These are phyloP conservation scores for Jasminum sambac DNA, from an alignment of 257 asterid genomes.

Conservation along the genomic window DNA sequence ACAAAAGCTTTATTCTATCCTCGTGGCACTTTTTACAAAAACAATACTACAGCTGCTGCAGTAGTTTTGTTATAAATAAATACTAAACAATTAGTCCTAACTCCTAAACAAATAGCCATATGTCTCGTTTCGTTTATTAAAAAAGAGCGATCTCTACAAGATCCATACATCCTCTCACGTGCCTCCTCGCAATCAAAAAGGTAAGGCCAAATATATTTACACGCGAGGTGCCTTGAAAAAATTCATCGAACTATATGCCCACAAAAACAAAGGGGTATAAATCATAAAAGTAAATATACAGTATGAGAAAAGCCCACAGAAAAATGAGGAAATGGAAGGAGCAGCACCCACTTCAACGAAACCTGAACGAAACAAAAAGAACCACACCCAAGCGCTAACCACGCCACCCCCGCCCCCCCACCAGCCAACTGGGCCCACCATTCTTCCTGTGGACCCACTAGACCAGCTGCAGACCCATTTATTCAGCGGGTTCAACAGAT, in stretches of 20 bases:
- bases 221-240: neutral
- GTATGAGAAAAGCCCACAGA: too few species aligned
- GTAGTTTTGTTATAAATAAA: neutral
- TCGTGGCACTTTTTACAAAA: neutral
- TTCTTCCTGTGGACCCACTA: neutral
- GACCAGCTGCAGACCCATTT: neutral
- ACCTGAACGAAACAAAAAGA: neutral
- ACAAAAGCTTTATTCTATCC: neutral
- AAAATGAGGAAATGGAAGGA: too few species aligned
- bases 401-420: neutral
- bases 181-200: neutral
- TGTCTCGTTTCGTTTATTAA: neutral
- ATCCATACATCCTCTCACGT: neutral
- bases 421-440: neutral
- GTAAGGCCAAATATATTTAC: neutral
- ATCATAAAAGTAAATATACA: too few species aligned
- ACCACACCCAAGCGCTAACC: neutral
- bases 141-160: neutral
- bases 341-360: too few species aligned
- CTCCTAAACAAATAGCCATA: neutral
- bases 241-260: neutral
- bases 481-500: neutral
- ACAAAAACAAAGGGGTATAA: neutral
- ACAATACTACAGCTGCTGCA: neutral
- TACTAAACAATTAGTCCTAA: neutral